Conservation (phyloP, 2,329 filamentous ascomycete species). For the Fusarium heterosporum region DNA sequence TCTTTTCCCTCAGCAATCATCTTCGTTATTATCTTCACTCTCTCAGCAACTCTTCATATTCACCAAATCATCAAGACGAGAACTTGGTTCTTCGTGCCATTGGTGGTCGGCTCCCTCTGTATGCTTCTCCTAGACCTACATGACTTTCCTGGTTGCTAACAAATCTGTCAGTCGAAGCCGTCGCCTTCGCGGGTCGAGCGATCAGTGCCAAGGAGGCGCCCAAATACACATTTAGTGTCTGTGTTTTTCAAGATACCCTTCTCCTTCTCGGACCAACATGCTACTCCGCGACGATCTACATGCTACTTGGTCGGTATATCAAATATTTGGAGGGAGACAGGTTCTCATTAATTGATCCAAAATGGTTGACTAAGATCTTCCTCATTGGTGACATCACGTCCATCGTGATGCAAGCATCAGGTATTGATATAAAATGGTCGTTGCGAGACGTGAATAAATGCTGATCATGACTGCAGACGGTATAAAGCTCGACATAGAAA, state of each 20-base stretch:
- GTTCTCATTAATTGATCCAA: neutral
- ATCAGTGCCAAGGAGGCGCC: neutral
- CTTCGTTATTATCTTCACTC: neutral
- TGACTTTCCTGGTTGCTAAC: neutral
- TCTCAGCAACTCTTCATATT: neutral
- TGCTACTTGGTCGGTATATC: conserved; percentile 5
- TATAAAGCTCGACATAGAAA: neutral
- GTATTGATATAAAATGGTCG: neutral
- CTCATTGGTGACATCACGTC: conserved; percentile 3
- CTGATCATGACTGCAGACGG: neutral
- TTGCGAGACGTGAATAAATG: neutral
- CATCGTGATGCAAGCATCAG: neutral
- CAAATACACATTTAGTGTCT: neutral
- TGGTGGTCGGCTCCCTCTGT: conserved; percentile 2
- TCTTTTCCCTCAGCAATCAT: neutral
- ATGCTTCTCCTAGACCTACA: neutral
- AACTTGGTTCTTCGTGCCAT: conserved; percentile 5
- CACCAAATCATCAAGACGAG: neutral
- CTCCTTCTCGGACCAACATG: conserved; percentile 11
- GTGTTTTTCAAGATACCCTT: neutral
- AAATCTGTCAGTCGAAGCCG: neutral
- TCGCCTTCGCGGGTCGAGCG: neutral
- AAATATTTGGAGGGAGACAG: neutral
- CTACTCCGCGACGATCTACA: conserved; percentile 10
- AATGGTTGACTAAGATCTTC: conserved; percentile 4